phyloP scores from a whole-genome alignment of 2,329 filamentous ascomycete species.

The Penicillium sp. region DNA sequence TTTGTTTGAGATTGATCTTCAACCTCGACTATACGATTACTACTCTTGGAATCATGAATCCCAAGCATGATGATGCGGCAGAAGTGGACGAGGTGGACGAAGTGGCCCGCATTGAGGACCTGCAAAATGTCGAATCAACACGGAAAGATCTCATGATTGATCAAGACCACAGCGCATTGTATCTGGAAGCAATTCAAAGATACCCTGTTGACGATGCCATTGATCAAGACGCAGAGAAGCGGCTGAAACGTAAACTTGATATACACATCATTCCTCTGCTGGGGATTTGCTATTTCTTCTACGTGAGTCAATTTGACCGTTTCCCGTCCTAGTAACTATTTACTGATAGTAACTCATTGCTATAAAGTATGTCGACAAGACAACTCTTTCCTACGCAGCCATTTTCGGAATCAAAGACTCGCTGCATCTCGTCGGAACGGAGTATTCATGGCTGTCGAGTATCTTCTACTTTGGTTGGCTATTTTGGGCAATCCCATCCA shows the following conservation, averaged over 20 bases:
- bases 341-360: not conserved
- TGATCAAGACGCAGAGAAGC: conserved; percentile 6
- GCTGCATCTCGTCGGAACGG: conserved; percentile 29
- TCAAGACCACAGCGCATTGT: conserved; percentile 6
- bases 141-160: conserved; percentile 5
- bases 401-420: conserved; percentile 51
- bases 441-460: conserved; percentile 41
- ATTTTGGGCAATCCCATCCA: conserved; percentile 24
- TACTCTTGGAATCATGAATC: not conserved
- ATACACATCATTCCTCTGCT: conserved; percentile 7
- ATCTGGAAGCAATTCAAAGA: conserved; percentile 8
- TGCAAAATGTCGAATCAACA: not conserved
- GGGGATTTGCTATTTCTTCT: conserved; percentile 12
- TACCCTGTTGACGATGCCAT: conserved; percentile 11
- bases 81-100: not conserved
- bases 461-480: conserved; percentile 44
- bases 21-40: not conserved
- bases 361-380: conserved; percentile 15
- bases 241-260: conserved; percentile 8
- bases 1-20: not conserved
- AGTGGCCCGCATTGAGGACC: conserved; percentile 1
- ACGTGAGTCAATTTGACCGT: not conserved
- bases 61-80: not conserved
- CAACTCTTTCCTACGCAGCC: conserved; percentile 45
- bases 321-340: no score